Evolutionary conservation across 257 asterid species (phyloP), one percentile per base, ranked within the genome.

Genomic region (Solanum stenotomum): DNA sequence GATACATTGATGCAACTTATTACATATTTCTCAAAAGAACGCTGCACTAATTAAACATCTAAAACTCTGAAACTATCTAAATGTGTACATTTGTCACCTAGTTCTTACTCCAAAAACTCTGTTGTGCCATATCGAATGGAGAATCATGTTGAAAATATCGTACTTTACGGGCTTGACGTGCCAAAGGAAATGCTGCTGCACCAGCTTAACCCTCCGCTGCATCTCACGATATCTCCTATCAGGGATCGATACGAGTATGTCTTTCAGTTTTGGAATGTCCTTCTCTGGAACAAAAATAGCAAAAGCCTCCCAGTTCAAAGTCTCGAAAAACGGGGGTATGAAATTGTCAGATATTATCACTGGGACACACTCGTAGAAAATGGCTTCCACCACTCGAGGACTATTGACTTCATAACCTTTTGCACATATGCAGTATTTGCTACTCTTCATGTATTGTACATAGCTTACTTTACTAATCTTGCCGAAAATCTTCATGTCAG

Each of bases 351-450:
- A 96, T 86, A 97, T 94, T n/a, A 97, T 97, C n/a, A 97, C 99
- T 0, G 99, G 99, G 1, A 97, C 96, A 38, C 99, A 97, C 93
- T 96, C 98, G 33, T 92, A 97, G 92, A 94, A 93, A 52, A 97
- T 94, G 63, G 99, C 98, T 91, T 97, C 99, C 87, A 97, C 99
- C n/a, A 97, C 98, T 42, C 99, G 91, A 7, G 99, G 99, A 86
- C 98, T 97, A 83, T 97, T 95, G 35, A 96, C 99, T 87, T 97
- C 99, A 46, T 82, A 95, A 10, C 99, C 99, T 85, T 89, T 92
- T 29, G 98, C 96, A 29, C 99, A 96, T 63, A 97, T 92, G 93
- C 99, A 97, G 91, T 93, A 97, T 90, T 94, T 97, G 94, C 98
- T 96, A 89, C 94, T 94, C 94, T 96, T 95, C 99, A 97, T 97